Evolutionary conservation across 2,329 filamentous ascomycete genomes (phyloP), one percentile per base, ranked within the genome.

Genomic region (Penicillium hordei): DNA sequence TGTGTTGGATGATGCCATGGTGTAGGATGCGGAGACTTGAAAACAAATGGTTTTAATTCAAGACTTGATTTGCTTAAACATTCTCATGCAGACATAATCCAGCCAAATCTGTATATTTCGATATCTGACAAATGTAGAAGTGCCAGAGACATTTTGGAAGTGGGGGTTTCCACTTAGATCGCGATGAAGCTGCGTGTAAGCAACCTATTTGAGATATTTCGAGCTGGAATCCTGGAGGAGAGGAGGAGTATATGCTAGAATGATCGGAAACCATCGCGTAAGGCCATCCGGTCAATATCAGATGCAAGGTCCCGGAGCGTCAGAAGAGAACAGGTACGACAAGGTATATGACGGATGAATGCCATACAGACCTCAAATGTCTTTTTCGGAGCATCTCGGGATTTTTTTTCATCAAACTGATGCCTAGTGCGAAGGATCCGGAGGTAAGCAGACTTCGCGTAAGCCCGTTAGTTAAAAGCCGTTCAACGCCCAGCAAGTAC

Each of bases 1-100:
- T 40, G 55, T 55, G 38, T 59, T 60, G 34, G 34, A 29, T 49
- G 39, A 23, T 44, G 43, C 31, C 5, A 44, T 54, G 29, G 17
- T 48, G 21, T 21, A n/a, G 38, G 6, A 46, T 43, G 27, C 4
- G 23, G 17, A 17, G 6, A 46, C 12, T 9, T 5, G 7, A 39
- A 31, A 25, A 8, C 21, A 29, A n/a, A 15, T 46, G 12, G 7
- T n/a, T 19, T 12, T 5, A 12, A 15, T 25, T 23, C 21, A 36
- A 34, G n/a, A 48, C 17, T 34, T 21, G 3, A 15, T 25, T 17
- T 25, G 19, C 27, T 31, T 5, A n/a, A 31, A 45, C 7, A n/a
- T 19, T 27, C 25, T 31, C n/a, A 39, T 39, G 4, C 19, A 38
- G 15, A 9, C n/a, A 39, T 12, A 5, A 12, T 39, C 38, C 10